Conservation (phyloP, 805 yeast species). For the Wickerhamomyces silvicola region DNA sequence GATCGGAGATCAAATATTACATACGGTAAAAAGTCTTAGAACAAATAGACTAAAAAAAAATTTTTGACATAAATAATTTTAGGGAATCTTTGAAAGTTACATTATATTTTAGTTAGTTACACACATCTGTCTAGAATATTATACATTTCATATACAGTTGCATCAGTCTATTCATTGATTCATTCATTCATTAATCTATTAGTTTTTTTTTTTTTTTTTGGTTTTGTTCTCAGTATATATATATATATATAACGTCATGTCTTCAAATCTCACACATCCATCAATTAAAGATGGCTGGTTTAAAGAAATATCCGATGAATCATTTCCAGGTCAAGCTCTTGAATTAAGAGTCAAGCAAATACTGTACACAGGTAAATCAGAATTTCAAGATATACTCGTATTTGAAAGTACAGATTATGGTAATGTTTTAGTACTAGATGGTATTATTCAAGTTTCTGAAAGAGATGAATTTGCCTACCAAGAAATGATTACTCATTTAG, state of each 20-base stretch:
- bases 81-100: no score
- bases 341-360: constrained; percentile 54
- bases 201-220: no score
- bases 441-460: constrained; percentile 87
- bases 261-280: constrained; percentile 22
- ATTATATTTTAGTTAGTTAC: no score
- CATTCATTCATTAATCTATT: no score
- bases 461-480: constrained; percentile 92
- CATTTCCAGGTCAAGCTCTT: constrained; percentile 87
- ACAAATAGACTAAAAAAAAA: no score
- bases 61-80: no score
- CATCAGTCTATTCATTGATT: no score
- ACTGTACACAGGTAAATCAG: constrained; percentile 60
- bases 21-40: no score
- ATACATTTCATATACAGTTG: no score
- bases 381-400: constrained; percentile 70
- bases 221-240: no score
- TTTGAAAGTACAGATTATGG: constrained; percentile 75
- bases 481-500: constrained; percentile 83
- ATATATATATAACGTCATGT: constrained; percentile 4
- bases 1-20: no score
- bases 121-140: no score
- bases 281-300: constrained; percentile 68
- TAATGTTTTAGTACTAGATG: constrained; percentile 83
- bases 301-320: constrained; percentile 59